These are phyloP conservation scores for Bipolaris cookei DNA, from an alignment of 2,329 filamentous ascomycete species.

Conservation along the genomic window DNA sequence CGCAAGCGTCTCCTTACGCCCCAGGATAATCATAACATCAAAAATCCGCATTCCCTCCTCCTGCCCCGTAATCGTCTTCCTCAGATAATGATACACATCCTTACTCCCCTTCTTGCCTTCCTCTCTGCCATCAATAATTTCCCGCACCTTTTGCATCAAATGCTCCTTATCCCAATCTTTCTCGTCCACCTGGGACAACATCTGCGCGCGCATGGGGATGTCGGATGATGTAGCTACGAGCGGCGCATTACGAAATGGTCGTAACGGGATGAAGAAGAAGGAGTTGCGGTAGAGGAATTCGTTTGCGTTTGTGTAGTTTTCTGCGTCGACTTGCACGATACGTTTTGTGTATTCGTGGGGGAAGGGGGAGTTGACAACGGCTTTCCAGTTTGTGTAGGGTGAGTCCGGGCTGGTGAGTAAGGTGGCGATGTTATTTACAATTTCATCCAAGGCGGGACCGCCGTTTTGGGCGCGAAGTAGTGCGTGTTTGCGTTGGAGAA, in stretches of 20 bases:
- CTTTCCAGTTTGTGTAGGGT: slow-evolving; percentile 35
- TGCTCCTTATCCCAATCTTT: slow-evolving; percentile 34
- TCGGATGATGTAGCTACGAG: slow-evolving; percentile 20
- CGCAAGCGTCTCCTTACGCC: slow-evolving; percentile 38
- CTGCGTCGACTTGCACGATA: slow-evolving; percentile 61
- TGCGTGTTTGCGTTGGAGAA: slow-evolving; percentile 77
- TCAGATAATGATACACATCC: slow-evolving; percentile 44
- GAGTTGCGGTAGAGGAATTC: slow-evolving; percentile 63
- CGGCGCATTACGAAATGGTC: slow-evolving; percentile 18
- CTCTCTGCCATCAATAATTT: slow-evolving; percentile 37
- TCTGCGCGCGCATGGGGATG: slow-evolving; percentile 27
- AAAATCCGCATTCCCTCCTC: slow-evolving; percentile 45
- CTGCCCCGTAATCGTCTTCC: slow-evolving; percentile 39
- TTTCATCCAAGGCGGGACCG: slow-evolving; percentile 50
- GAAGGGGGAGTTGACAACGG: slow-evolving; percentile 26
- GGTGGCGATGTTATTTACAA: slow-evolving; percentile 43
- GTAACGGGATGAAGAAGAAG: slow-evolving; percentile 62
- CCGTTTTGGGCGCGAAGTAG: slow-evolving; percentile 55
- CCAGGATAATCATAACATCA: slow-evolving; percentile 46
- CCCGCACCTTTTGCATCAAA: slow-evolving; percentile 32
- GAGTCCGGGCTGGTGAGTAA: slow-evolving; percentile 40
- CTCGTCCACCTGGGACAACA: slow-evolving; percentile 24
- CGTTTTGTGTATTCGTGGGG: slow-evolving; percentile 57
- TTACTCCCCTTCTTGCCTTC: slow-evolving; percentile 37
- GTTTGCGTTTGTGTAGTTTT: slow-evolving; percentile 62